These are phyloP conservation scores for Dispira parvispora DNA, from an alignment of 192 early-diverging fungal genomes.

Conservation along the genomic window DNA sequence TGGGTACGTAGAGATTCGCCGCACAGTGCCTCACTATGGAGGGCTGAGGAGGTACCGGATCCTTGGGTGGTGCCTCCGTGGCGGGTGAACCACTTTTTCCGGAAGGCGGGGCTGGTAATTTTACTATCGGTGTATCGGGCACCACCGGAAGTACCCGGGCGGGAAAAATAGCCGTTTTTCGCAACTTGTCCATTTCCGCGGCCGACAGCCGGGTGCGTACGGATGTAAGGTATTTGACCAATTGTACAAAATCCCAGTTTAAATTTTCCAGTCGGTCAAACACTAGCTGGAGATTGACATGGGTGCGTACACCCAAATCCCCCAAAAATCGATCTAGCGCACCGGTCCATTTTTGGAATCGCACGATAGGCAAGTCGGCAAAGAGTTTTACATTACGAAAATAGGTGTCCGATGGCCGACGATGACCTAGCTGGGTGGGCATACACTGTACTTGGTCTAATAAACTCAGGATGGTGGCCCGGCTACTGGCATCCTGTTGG, in stretches of 20 bases:
- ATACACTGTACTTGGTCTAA: slow-evolving; percentile 35
- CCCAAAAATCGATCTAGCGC: slow-evolving; percentile 39
- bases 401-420: slow-evolving; percentile 50
- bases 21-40: slow-evolving; percentile 33
- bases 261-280: slow-evolving; percentile 62
- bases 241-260: slow-evolving; percentile 69
- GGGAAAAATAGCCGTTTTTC: slow-evolving; percentile 50
- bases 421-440: slow-evolving; percentile 51
- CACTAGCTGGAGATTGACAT: slow-evolving; percentile 69
- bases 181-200: slow-evolving; percentile 39
- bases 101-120: background rate
- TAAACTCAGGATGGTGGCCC: slow-evolving; percentile 17
- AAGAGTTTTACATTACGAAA: slow-evolving; percentile 67
- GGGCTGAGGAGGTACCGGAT: background rate
- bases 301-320: slow-evolving; percentile 64
- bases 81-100: slow-evolving; percentile 12
- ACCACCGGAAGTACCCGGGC: background rate
- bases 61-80: background rate
- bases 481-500: slow-evolving; percentile 13
- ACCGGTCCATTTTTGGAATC: slow-evolving; percentile 29
- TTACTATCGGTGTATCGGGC: no score
- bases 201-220: slow-evolving; percentile 43
- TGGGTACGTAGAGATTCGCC: slow-evolving; percentile 18
- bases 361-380: slow-evolving; percentile 59
- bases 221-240: slow-evolving; percentile 65